Evolutionary conservation across 2,329 filamentous ascomycete genomes (phyloP), one percentile per base, ranked within the genome.

Genomic region (Aspergillus spinulosporus): DNA sequence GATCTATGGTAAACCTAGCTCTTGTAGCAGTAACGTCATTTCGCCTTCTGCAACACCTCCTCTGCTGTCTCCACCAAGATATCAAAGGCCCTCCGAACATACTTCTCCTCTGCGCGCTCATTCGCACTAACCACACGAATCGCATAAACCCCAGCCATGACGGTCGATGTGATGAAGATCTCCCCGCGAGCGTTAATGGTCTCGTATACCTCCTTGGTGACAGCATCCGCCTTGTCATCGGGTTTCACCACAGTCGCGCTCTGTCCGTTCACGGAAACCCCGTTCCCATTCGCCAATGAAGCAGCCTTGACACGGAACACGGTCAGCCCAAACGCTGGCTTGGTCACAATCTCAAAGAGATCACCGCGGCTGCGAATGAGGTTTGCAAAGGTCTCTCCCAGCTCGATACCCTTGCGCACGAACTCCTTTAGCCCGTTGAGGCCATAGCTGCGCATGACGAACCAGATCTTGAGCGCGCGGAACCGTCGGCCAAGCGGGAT

Each of bases 391-490:
- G 78, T 73, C 60, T 92, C 83, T n/a, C 89, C 90, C 0, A 91
- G 75, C 2, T 73, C 71, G 55, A 96, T 77, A 28, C 88, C 87
- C 42, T 84, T 83, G 34, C 85, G 80, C 60, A 97, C 85, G 66
- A 95, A 89, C 3, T 76, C 81, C 64, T 86, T 86, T 66, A 97
- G 74, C 0, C 92, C 93, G 31, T 81, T 80, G 50, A 95, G 77
- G 0, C 93, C 93, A 68, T 92, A 96, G 43, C 83, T 87, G 44
- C 93, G 82, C 66, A 97, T 78, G 5, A 97, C 92, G 70, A 97
- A 97, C 93, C 93, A 97, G 61, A 96, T 87, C 78, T 97, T 97
- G 56, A 97, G 76, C 2, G 88, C 86, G 58, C 93, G 84, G 82
- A 97, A 97, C 12, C 93, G 82, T 2, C 93, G 82, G 6, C 93